A percentile compares a stretch with the other conserved stretches of the same genome.
These are phyloP conservation scores for Excoecaria agallocha DNA, from an alignment of 345 rosid species.

Conservation along the genomic window DNA sequence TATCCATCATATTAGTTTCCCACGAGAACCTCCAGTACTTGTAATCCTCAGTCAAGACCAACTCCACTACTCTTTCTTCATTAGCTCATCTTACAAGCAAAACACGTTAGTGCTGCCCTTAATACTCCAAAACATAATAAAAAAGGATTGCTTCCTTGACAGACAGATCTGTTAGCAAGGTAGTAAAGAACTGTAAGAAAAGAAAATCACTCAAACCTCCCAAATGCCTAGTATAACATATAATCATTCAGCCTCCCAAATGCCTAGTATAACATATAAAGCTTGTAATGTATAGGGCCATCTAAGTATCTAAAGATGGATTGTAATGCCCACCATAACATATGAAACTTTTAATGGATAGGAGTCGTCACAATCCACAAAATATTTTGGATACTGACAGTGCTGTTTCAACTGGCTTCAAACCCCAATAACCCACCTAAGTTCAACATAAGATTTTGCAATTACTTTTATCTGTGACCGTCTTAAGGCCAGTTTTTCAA, in stretches of 20 bases:
- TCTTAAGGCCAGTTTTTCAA: constrained; percentile 16
- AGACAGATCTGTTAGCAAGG: neutral
- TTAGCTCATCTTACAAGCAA: neutral
- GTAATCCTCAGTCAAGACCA: neutral
- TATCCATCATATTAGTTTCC: neutral
- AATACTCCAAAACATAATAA: neutral
- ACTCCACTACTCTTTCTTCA: neutral
- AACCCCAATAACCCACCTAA: neutral
- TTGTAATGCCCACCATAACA: neutral
- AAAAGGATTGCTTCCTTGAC: neutral
- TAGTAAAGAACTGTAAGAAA: neutral
- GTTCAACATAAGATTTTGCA: constrained; percentile 4
- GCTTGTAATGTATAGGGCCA: neutral
- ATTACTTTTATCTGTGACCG: constrained; percentile 14
- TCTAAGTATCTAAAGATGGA: neutral
- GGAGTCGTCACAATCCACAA: neutral
- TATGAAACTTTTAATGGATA: neutral
- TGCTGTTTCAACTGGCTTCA: constrained; percentile 13
- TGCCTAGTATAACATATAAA: neutral
- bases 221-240: neutral
- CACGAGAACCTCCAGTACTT: neutral
- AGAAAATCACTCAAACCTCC: neutral
- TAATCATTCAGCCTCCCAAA: neutral
- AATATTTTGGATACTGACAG: neutral
- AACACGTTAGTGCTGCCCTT: neutral